phyloP scores from a whole-genome alignment of 306 rosid genomes.

The Cotoneaster glaucophyllus region DNA sequence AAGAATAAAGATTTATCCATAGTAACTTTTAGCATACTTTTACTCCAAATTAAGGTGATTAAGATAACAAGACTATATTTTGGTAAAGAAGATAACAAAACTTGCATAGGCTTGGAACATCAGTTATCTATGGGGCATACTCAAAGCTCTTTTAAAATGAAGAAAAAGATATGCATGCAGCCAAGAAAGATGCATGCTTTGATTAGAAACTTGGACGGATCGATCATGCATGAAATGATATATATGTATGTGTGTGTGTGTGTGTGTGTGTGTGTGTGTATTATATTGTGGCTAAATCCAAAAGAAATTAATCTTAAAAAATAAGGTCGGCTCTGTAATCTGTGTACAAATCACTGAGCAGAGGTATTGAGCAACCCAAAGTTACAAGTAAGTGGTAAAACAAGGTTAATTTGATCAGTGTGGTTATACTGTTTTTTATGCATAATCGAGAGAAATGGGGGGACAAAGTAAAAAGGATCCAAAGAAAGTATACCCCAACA shows the following conservation, averaged over 20 bases:
- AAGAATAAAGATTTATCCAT: neutral
- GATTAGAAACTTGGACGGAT: neutral
- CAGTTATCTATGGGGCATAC: neutral
- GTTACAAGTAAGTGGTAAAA: neutral
- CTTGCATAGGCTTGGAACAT: neutral
- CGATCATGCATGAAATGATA: neutral
- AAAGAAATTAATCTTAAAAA: neutral
- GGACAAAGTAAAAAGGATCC: conserved; percentile 52
- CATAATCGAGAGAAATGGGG: conserved; percentile 8
- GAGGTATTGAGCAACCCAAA: conserved; percentile 36
- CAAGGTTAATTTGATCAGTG: neutral
- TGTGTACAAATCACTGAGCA: conserved; percentile 9
- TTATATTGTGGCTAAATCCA: neutral
- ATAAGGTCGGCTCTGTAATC: neutral
- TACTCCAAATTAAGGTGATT: neutral
- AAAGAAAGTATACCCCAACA: conserved; percentile 41
- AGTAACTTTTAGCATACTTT: neutral
- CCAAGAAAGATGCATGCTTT: neutral
- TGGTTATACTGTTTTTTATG: neutral
- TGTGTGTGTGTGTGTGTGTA: too few relatives aligned
- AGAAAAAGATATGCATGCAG: neutral
- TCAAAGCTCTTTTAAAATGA: neutral
- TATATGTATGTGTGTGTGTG: neutral
- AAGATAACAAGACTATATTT: neutral
- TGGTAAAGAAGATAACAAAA: neutral